A percentile compares a stretch with the other conserved stretches of the same genome.
These are phyloP conservation scores for Hericium alpestre DNA, from an alignment of 768 basidiomycete genomes.

Conservation along the genomic window DNA sequence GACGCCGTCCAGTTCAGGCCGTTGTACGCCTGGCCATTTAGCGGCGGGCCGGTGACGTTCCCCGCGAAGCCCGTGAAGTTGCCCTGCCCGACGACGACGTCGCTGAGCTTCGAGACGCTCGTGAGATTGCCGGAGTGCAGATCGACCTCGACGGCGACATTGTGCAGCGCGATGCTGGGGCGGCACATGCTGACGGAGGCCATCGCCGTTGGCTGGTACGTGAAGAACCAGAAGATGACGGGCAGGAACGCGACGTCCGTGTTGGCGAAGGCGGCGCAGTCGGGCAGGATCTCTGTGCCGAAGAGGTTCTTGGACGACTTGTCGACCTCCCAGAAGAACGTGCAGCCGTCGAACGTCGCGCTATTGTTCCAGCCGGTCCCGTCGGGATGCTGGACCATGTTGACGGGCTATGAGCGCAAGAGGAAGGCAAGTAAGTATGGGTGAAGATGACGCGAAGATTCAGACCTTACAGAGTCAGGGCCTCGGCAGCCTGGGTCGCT, in stretches of 20 bases:
- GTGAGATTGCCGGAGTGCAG: conserved; percentile 34
- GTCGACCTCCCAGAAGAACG: conserved; percentile 29
- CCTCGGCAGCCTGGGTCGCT: conserved; percentile 34
- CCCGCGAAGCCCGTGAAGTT: conserved; percentile 24
- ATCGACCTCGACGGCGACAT: conserved; percentile 35
- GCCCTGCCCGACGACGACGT: conserved; percentile 20
- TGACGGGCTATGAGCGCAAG: conserved; percentile 19
- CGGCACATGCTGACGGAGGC: conserved; percentile 39
- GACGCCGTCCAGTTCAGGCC: conserved; percentile 39
- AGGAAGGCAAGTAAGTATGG: neutral
- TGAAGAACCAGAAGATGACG: conserved; percentile 50
- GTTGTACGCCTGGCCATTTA: conserved; percentile 41
- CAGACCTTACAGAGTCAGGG: conserved; percentile 22
- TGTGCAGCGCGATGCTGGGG: conserved; percentile 33
- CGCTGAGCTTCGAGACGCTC: conserved; percentile 15
- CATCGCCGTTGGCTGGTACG: conserved; percentile 26
- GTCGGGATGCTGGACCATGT: conserved; percentile 24
- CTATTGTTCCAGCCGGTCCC: conserved; percentile 34
- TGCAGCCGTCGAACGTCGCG: conserved; percentile 29
- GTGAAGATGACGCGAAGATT: neutral
- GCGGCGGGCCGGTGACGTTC: conserved; percentile 35
- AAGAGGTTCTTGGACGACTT: conserved; percentile 31
- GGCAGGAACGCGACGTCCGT: conserved; percentile 32
- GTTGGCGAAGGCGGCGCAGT: conserved; percentile 16
- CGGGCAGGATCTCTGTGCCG: conserved; percentile 21